phyloP scores from a whole-genome alignment of 192 early-diverging fungal species.

The Podochytrium sp. region DNA sequence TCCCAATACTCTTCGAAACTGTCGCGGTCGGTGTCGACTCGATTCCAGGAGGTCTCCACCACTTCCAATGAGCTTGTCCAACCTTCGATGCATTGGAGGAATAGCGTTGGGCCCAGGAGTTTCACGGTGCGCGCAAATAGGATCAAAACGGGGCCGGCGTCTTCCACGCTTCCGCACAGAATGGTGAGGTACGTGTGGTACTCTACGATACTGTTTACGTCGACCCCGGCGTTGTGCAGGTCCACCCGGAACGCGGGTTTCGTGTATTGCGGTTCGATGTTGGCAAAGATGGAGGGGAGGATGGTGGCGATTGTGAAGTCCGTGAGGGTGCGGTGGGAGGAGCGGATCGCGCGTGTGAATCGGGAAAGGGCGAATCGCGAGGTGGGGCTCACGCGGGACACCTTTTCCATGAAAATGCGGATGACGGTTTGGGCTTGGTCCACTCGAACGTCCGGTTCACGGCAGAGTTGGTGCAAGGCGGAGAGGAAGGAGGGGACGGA shows the following conservation, averaged over 20 bases:
- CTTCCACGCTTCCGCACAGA: slow-evolving; percentile 24
- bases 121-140: slow-evolving; percentile 19
- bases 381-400: not conserved
- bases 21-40: not conserved
- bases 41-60: not conserved
- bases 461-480: slow-evolving; percentile 12
- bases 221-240: slow-evolving; percentile 6
- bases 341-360: not conserved
- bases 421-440: not conserved
- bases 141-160: slow-evolving; percentile 1
- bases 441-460: slow-evolving; percentile 1
- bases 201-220: not conserved
- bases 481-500: slow-evolving; percentile 4
- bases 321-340: not conserved
- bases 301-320: not conserved
- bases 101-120: not conserved
- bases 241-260: slow-evolving; percentile 10
- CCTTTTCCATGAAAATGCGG: not conserved
- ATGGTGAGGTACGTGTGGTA: slow-evolving; percentile 10
- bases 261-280: slow-evolving; percentile 5
- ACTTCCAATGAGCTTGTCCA: not conserved
- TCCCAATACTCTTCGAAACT: slow-evolving; percentile 25
- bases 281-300: not conserved
- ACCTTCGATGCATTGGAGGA: not conserved
- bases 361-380: not conserved